Evolutionary conservation across 345 rosid species (phyloP), one percentile per base, ranked within the genome.

Genomic region (Clausena lansium): DNA sequence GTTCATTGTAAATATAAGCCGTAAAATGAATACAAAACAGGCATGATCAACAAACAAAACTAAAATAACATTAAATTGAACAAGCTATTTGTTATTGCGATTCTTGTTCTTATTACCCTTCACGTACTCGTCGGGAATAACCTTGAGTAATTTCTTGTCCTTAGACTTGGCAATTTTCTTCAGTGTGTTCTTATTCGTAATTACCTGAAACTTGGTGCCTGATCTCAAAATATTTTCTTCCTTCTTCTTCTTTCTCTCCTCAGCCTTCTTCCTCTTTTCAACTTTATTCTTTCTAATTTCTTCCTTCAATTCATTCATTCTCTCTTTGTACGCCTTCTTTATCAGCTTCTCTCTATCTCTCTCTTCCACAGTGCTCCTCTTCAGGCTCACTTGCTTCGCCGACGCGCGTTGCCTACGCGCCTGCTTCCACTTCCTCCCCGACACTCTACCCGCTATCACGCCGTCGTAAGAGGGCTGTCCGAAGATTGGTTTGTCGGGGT

Each of bases 221-320:
- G 93, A 83, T 81, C 81, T 92, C 86, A 95, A 71, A 0, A 93
- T 75, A 66, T 95, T 95, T 86, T 93, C 97, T 78, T 89, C 52
- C 89, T 95, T 95, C 95, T 65, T 91, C 87, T 95, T 93, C 91
- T 91, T 94, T 63, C 94, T 86, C 85, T 95, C 98, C 83, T 91
- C 97, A 67, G 80, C 88, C 85, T 76, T 82, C 89, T 86, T 93
- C 86, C 98, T 84, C 95, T 95, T 95, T 88, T 88, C 94, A 36
- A 78, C 81, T 90, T 93, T 93, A 35, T 93, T 86, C 77, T 65
- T 87, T 88, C 94, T 86, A 1, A 93, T 93, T 89, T 89, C 94
- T 74, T 92, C 99, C 86, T 93, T 95, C 64, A 95, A 79, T 82
- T 93, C 98, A 39, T 80, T 82, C 78, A 80, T 83, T 82, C 99